A percentile compares a stretch with the other conserved stretches of the same genome.
phyloP scores from a whole-genome alignment of 2,329 filamentous ascomycete genomes.

The Sclerotiophoma versabilis region DNA sequence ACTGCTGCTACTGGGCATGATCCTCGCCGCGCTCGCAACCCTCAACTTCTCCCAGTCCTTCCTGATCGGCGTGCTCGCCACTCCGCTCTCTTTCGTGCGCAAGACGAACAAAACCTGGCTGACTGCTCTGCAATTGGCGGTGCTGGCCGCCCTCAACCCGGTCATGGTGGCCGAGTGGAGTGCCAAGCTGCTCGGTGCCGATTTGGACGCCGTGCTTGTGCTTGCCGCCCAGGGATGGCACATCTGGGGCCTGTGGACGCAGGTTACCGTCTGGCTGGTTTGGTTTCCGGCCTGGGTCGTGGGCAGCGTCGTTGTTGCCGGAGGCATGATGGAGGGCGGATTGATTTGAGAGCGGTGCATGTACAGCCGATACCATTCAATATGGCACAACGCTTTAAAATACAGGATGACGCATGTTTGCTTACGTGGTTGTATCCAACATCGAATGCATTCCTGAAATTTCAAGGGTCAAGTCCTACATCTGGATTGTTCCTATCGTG shows the following conservation, averaged over 20 bases:
- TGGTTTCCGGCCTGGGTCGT: conserved; percentile 95
- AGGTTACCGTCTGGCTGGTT: conserved; percentile 88
- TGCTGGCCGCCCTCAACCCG: conserved; percentile 45
- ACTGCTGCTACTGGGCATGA: conserved; percentile 89
- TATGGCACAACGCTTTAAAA: too few relatives aligned
- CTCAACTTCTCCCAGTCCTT: conserved; percentile 94
- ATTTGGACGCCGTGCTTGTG: conserved; percentile 65
- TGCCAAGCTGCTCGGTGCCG: conserved; percentile 35
- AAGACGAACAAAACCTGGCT: conserved; percentile 11
- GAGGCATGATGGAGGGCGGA: conserved; percentile 25
- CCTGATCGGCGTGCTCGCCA: conserved; percentile 78
- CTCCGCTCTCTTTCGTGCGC: conserved; percentile 78
- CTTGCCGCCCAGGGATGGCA: conserved; percentile 87
- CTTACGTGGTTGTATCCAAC: too few relatives aligned
- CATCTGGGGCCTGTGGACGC: conserved; percentile 87
- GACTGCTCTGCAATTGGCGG: conserved; percentile 19
- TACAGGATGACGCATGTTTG: too few relatives aligned
- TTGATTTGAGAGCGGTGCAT: too few relatives aligned
- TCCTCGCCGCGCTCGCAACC: conserved; percentile 89
- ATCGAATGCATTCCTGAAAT: too few relatives aligned
- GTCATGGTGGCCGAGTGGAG: conserved; percentile 41
- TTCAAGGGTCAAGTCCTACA: too few relatives aligned
- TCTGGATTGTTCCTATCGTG: conserved; percentile 6
- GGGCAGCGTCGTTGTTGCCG: conserved; percentile 50
- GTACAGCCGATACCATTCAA: too few relatives aligned